Percentiles rank a stretch among this genome's conserved stretches.
phyloP scores from a whole-genome alignment of 2,329 filamentous ascomycete genomes.

The Purpureocillium lavendulum region DNA sequence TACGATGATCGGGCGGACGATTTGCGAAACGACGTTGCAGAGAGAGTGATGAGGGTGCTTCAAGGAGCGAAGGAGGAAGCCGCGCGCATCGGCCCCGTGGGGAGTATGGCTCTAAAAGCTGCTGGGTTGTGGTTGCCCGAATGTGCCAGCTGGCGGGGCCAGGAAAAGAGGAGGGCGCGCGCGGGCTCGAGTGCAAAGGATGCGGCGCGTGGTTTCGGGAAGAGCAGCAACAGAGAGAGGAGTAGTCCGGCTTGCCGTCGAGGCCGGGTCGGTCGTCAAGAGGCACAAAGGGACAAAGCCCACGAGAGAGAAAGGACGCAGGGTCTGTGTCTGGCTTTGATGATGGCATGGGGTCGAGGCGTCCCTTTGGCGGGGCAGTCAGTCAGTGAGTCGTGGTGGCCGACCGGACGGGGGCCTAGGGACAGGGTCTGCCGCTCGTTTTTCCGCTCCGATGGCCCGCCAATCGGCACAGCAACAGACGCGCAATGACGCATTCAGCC shows the following conservation, averaged over 20 bases:
- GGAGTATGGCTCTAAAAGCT: too few relatives aligned
- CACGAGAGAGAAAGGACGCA: conserved; percentile 7
- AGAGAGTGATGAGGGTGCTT: background rate
- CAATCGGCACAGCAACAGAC: background rate
- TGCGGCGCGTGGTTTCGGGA: background rate
- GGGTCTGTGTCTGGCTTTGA: conserved; percentile 7
- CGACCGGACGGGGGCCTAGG: conserved; percentile 8
- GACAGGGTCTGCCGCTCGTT: conserved; percentile 10
- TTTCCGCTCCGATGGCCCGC: conserved; percentile 17
- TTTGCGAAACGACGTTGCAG: background rate
- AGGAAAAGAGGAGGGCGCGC: too few relatives aligned
- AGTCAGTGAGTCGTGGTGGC: conserved; percentile 3
- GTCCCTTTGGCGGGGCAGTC: conserved; percentile 23
- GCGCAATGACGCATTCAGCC: too few relatives aligned
- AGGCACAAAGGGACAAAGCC: conserved; percentile 18
- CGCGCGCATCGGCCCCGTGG: too few relatives aligned
- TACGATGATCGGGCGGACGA: conserved; percentile 4
- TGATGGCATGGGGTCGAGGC: conserved; percentile 1
- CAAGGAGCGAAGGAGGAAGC: background rate
- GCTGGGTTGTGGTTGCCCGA: too few relatives aligned
- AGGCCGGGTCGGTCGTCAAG: background rate
- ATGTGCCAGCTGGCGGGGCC: too few relatives aligned
- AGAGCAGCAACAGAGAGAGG: background rate
- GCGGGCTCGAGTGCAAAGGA: too few relatives aligned
- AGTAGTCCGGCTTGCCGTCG: background rate